These are phyloP conservation scores for Aspergillus caelatus DNA, from an alignment of 2,329 filamentous ascomycete genomes.

Conservation along the genomic window DNA sequence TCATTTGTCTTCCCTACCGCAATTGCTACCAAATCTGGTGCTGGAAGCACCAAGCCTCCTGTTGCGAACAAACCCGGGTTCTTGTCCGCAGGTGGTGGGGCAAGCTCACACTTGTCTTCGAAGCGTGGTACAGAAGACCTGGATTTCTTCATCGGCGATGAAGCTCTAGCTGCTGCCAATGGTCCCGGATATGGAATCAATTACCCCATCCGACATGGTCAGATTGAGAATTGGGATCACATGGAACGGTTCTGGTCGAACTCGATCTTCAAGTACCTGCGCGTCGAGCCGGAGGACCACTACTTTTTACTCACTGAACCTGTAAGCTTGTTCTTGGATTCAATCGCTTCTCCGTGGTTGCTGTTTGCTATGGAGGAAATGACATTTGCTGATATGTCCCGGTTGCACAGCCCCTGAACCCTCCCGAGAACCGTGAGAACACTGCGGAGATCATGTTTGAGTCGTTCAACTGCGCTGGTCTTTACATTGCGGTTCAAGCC, in stretches of 20 bases:
- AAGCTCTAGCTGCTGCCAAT: constrained; percentile 79
- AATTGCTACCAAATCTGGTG: constrained; percentile 88
- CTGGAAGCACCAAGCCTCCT: constrained; percentile 73
- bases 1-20: constrained; percentile 99
- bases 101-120: constrained; percentile 76
- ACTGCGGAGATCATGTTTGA: constrained; percentile 99
- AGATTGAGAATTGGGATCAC: constrained; percentile 99
- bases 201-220: constrained; percentile 96
- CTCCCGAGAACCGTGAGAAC: constrained; percentile 97
- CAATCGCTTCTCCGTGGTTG: not conserved
- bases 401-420: constrained; percentile 79
- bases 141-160: constrained; percentile 98
- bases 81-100: constrained; percentile 85
- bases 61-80: constrained; percentile 96
- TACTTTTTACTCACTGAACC: constrained; percentile 98
- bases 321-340: constrained; percentile 55
- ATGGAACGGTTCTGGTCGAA: constrained; percentile 99
- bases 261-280: constrained; percentile 99
- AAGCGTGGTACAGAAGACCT: constrained; percentile 97
- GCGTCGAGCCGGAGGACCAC: constrained; percentile 97
- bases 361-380: not conserved
- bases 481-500: constrained; percentile 98
- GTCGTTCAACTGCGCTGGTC: constrained; percentile 97
- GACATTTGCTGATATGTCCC: not conserved
- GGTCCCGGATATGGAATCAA: constrained; percentile 95